These are phyloP conservation scores for Hirsutella minnesotensis DNA, from an alignment of 2,329 filamentous ascomycete species.

Conservation along the genomic window DNA sequence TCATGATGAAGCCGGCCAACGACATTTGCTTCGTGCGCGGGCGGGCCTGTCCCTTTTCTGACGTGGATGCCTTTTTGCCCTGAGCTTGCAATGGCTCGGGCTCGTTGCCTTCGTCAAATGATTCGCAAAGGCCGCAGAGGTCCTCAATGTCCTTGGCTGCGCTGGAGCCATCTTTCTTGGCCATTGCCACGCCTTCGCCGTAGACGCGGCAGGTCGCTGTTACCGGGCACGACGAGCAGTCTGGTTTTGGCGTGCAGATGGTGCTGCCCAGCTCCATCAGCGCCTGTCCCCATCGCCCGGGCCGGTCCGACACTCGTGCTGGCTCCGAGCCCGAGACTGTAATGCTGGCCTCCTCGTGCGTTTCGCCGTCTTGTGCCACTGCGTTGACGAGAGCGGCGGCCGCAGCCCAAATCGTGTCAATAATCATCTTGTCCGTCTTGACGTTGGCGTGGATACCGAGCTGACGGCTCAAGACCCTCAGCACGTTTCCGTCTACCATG, in stretches of 20 bases:
- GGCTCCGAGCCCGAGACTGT: constrained; percentile 3
- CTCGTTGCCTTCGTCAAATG: constrained; percentile 25
- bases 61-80: not conserved
- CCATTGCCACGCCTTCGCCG: constrained; percentile 28
- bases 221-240: constrained; percentile 40
- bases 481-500: constrained; percentile 54
- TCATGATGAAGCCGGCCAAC: not conserved
- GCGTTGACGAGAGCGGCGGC: constrained; percentile 42
- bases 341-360: constrained; percentile 1
- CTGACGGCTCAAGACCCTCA: constrained; percentile 48
- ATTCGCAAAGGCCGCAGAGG: constrained; percentile 33
- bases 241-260: constrained; percentile 46
- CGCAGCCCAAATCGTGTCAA: constrained; percentile 45
- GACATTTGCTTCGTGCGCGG: not conserved
- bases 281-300: constrained; percentile 51
- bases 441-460: constrained; percentile 44
- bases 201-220: constrained; percentile 39
- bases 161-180: not conserved
- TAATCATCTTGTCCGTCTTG: constrained; percentile 40
- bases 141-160: constrained; percentile 35
- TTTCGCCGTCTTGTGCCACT: constrained; percentile 27
- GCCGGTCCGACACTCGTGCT: constrained; percentile 31
- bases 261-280: constrained; percentile 56
- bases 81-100: constrained; percentile 6
- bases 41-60: not conserved